phyloP scores from a whole-genome alignment of 2,329 filamentous ascomycete genomes.

The Trichoderma polysporum region DNA sequence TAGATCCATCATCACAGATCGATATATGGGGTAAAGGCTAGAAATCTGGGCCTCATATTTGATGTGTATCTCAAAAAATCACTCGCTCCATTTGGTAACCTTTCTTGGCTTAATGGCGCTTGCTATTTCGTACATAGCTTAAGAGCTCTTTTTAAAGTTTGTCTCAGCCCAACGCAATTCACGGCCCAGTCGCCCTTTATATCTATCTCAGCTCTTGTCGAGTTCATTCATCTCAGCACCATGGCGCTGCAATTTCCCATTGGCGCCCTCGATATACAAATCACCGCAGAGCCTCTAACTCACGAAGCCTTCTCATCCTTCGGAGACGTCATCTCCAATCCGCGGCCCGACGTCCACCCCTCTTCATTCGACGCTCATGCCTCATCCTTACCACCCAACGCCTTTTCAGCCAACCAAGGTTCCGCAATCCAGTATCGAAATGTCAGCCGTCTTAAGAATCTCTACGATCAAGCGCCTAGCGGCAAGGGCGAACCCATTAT shows the following conservation, averaged over 20 bases:
- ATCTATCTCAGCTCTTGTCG: background rate
- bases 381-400: constrained; percentile 43
- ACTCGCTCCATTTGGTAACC: background rate
- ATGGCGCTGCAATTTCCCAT: constrained; percentile 32
- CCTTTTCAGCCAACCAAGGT: constrained; percentile 75
- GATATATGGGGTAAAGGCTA: background rate
- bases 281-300: constrained; percentile 67
- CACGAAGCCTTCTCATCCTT: constrained; percentile 71
- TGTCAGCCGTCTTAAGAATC: constrained; percentile 70
- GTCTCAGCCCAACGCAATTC: background rate
- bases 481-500: constrained; percentile 58
- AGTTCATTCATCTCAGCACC: background rate
- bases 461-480: constrained; percentile 67
- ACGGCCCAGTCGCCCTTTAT: background rate
- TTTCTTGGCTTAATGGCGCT: background rate
- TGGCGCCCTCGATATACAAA: constrained; percentile 27
- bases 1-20: background rate
- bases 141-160: background rate
- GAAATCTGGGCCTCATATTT: background rate
- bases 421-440: constrained; percentile 83
- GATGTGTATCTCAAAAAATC: background rate
- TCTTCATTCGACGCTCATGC: constrained; percentile 44
- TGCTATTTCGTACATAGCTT: background rate
- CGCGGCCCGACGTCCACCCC: constrained; percentile 56
- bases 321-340: constrained; percentile 79